Evolutionary conservation across 257 asterid species (phyloP).

Genomic region (Forsythia suspensa): DNA sequence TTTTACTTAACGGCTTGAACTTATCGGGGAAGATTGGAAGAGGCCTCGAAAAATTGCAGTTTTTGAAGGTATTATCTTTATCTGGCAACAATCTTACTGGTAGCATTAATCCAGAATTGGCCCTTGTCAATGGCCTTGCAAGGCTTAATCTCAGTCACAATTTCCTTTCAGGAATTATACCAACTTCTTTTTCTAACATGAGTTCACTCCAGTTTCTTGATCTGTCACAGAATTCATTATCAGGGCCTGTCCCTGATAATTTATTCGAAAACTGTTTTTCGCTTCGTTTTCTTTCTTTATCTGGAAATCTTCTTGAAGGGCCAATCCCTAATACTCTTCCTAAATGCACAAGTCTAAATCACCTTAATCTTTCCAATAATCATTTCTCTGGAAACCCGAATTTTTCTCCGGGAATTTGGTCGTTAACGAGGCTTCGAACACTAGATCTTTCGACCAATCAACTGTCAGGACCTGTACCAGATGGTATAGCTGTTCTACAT

Average conservation of each 20-base stretch:
- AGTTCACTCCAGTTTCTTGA: slow-evolving; percentile 69
- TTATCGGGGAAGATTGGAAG: slow-evolving; percentile 81
- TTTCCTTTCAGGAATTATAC: slow-evolving; percentile 55
- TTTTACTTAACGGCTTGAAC: slow-evolving; percentile 54
- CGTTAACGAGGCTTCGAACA: slow-evolving; percentile 62
- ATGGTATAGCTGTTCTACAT: slow-evolving; percentile 52
- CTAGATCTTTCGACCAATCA: slow-evolving; percentile 71
- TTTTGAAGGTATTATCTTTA: slow-evolving; percentile 60
- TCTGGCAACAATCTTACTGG: slow-evolving; percentile 75
- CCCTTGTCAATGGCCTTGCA: slow-evolving; percentile 45
- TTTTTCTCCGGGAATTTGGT: slow-evolving; percentile 46
- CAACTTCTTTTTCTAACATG: slow-evolving; percentile 39
- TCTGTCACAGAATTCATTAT: slow-evolving; percentile 58
- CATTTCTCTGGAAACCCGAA: slow-evolving; percentile 65
- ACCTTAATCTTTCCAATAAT: slow-evolving; percentile 64
- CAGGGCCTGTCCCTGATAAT: slow-evolving; percentile 58
- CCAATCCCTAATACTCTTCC: slow-evolving; percentile 47
- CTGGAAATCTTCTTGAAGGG: slow-evolving; percentile 65
- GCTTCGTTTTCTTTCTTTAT: slow-evolving; percentile 54
- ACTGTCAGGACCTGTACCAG: slow-evolving; percentile 56
- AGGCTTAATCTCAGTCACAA: slow-evolving; percentile 68
- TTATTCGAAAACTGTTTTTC: slow-evolving; percentile 43
- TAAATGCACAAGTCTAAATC: slow-evolving; percentile 53
- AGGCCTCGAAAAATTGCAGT: slow-evolving; percentile 67
- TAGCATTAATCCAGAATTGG: slow-evolving; percentile 43